These are phyloP conservation scores for Stagonosporopsis tanaceti DNA, from an alignment of 2,329 filamentous ascomycete species.

Conservation along the genomic window DNA sequence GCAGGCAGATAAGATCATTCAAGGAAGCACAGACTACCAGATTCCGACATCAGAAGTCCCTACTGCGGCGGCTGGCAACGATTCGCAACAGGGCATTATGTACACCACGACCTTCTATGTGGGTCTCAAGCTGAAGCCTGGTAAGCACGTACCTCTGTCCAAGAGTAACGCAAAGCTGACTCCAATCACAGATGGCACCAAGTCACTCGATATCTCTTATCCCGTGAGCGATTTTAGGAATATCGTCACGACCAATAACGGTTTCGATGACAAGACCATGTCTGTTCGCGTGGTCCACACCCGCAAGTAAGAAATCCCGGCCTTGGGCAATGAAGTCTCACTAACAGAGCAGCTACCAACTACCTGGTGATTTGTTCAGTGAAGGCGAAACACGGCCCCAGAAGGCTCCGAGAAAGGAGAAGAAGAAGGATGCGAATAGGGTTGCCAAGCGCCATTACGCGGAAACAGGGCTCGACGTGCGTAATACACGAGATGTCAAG, in stretches of 20 bases:
- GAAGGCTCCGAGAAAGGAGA: slow-evolving; percentile 54
- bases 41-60: slow-evolving; percentile 59
- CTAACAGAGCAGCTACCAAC: slow-evolving; percentile 70
- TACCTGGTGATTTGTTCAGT: slow-evolving; percentile 90
- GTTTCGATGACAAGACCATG: slow-evolving; percentile 77
- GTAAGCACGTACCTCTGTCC: slow-evolving; percentile 58
- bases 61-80: slow-evolving; percentile 47
- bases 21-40: slow-evolving; percentile 69
- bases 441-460: slow-evolving; percentile 54
- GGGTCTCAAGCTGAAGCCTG: slow-evolving; percentile 79
- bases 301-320: slow-evolving; percentile 72
- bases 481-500: slow-evolving; percentile 41
- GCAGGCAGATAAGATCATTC: slow-evolving; percentile 68
- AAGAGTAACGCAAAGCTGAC: slow-evolving; percentile 13
- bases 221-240: slow-evolving; percentile 87
- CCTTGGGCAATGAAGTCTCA: neutral
- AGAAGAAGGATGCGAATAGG: slow-evolving; percentile 39
- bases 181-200: slow-evolving; percentile 62
- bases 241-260: slow-evolving; percentile 78
- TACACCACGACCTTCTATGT: slow-evolving; percentile 96
- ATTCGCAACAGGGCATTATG: slow-evolving; percentile 59
- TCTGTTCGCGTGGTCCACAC: slow-evolving; percentile 83
- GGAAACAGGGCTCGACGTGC: slow-evolving; percentile 57
- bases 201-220: slow-evolving; percentile 78
- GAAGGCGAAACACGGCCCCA: slow-evolving; percentile 69